Evolutionary conservation across 805 yeast species (phyloP).

Genomic region (Wickerhamomyces xylosicus): DNA sequence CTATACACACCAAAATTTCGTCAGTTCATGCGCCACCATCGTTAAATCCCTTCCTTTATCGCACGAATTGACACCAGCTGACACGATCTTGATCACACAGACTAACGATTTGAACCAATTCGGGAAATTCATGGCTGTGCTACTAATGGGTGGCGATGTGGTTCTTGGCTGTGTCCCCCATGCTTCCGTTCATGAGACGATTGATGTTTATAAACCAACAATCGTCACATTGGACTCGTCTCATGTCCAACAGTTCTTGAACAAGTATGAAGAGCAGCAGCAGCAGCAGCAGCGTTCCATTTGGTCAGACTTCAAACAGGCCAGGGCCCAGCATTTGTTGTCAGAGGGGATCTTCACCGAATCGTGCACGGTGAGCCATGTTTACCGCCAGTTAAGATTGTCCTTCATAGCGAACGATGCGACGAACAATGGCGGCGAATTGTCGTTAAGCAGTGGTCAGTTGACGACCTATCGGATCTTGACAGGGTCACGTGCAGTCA

Average conservation of each 20-base stretch:
- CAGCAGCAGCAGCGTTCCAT: neutral
- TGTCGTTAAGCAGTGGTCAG: slow-evolving; percentile 13
- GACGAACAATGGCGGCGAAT: slow-evolving; percentile 24
- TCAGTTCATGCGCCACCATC: slow-evolving; percentile 43
- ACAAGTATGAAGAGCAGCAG: no score
- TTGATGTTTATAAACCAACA: slow-evolving; percentile 7
- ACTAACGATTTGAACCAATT: slow-evolving; percentile 24
- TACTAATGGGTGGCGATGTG: slow-evolving; percentile 25
- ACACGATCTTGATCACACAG: slow-evolving; percentile 22
- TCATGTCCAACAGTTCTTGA: slow-evolving; percentile 5
- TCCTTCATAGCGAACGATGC: slow-evolving; percentile 5
- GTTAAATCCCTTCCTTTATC: slow-evolving; percentile 25
- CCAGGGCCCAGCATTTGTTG: slow-evolving; percentile 13
- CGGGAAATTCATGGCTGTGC: slow-evolving; percentile 28
- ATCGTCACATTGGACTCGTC: slow-evolving; percentile 4
- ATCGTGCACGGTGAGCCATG: neutral
- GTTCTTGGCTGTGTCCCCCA: slow-evolving; percentile 19
- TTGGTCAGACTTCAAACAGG: slow-evolving; percentile 8
- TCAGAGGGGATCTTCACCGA: slow-evolving; percentile 11
- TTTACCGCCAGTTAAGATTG: no score
- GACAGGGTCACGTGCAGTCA: slow-evolving; percentile 39
- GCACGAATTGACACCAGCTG: slow-evolving; percentile 24
- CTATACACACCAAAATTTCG: slow-evolving; percentile 42
- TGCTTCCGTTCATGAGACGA: slow-evolving; percentile 6
- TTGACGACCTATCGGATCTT: slow-evolving; percentile 34